These are phyloP conservation scores for Colletotrichum sp. DNA, from an alignment of 2,329 filamentous ascomycete species.

Conservation along the genomic window DNA sequence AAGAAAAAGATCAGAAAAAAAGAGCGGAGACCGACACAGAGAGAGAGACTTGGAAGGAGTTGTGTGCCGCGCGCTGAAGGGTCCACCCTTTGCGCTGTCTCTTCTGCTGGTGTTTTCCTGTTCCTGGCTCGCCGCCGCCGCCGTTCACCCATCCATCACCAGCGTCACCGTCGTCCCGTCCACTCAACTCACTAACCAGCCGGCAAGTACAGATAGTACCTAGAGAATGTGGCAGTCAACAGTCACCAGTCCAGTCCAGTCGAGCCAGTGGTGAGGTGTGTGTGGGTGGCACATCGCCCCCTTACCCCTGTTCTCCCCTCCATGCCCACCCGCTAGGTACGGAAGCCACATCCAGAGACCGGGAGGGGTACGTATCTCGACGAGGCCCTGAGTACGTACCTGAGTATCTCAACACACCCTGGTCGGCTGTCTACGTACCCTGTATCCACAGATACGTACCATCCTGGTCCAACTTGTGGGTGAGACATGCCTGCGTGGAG, in stretches of 20 bases:
- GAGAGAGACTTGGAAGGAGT: neutral
- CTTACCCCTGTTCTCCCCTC: constrained; percentile 5
- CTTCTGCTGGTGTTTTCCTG: constrained; percentile 30
- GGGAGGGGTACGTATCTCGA: neutral
- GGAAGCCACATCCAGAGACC: constrained; percentile 11
- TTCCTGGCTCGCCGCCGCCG: constrained; percentile 30
- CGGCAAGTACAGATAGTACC: neutral
- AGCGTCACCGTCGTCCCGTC: neutral
- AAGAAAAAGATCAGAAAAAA: constrained; percentile 30
- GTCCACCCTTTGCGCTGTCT: constrained; percentile 28
- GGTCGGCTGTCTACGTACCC: neutral
- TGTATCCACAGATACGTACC: constrained; percentile 7
- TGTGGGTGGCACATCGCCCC: constrained; percentile 1
- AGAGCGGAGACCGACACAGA: neutral
- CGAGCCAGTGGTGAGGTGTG: neutral
- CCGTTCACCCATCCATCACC: constrained; percentile 16
- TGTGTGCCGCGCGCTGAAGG: neutral
- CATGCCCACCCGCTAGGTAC: constrained; percentile 9
- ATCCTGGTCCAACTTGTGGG: constrained; percentile 41
- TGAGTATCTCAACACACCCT: neutral
- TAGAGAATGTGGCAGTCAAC: neutral
- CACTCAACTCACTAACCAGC: neutral
- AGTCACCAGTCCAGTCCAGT: neutral
- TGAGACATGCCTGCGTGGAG: constrained; percentile 54
- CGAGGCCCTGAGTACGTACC: neutral